These are phyloP conservation scores for Pseudogymnoascus sp. DNA, from an alignment of 2,329 filamentous ascomycete species.

Conservation along the genomic window DNA sequence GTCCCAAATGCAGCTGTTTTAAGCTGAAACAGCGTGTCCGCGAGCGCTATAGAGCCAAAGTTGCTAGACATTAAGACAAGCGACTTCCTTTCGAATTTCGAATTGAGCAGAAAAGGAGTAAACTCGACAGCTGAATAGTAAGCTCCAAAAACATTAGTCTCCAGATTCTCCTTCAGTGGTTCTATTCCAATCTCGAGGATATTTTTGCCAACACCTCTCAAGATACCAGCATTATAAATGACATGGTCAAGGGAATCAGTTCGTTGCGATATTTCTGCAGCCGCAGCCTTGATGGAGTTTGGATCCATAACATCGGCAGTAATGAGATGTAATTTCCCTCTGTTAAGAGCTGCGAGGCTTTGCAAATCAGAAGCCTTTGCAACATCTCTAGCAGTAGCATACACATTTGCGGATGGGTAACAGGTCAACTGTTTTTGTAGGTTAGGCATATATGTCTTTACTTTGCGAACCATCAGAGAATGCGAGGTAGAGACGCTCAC, in stretches of 20 bases:
- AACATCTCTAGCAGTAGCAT: constrained; percentile 12
- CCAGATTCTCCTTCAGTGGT: constrained; percentile 10
- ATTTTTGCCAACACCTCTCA: constrained; percentile 4
- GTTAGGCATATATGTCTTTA: neutral
- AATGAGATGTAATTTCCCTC: constrained; percentile 7
- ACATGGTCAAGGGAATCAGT: constrained; percentile 5
- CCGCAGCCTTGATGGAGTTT: constrained; percentile 8
- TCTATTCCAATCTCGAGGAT: constrained; percentile 10
- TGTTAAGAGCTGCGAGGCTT: constrained; percentile 6
- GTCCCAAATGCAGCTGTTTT: neutral
- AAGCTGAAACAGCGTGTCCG: neutral
- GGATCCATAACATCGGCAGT: constrained; percentile 10
- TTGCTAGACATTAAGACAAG: constrained; percentile 2
- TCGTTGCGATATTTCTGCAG: neutral
- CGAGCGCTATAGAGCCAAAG: constrained; percentile 8
- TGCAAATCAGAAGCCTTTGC: constrained; percentile 3
- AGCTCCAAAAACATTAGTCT: constrained; percentile 12
- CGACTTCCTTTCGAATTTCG: constrained; percentile 9
- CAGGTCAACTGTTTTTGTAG: neutral
- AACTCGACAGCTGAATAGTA: constrained; percentile 12
- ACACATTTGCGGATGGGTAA: constrained; percentile 1
- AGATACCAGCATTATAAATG: constrained; percentile 12
- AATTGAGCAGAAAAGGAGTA: constrained; percentile 10
- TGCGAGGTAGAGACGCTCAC: constrained; percentile 1
- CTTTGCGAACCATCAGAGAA: neutral